Conservation (phyloP, 805 yeast genomes). For the Ogataea trehalophila region DNA sequence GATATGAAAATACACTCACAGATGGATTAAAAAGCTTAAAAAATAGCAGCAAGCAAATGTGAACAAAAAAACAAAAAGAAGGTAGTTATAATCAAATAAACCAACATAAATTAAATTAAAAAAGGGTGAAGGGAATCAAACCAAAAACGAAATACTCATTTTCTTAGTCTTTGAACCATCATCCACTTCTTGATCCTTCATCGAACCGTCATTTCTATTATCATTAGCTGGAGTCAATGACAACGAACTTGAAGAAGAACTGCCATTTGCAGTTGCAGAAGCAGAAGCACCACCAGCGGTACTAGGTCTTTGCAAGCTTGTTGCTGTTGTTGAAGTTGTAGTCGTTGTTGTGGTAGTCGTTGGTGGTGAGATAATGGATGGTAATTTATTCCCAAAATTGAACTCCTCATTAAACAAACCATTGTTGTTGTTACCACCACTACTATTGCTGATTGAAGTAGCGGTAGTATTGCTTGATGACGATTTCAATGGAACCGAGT, state of each 20-base stretch:
- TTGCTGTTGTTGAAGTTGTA: not conserved
- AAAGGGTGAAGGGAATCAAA: constrained; percentile 2
- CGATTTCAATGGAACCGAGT: not conserved
- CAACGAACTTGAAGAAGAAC: not conserved
- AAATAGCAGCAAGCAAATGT: not conserved
- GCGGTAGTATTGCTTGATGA: not conserved
- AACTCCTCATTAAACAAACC: constrained; percentile 28
- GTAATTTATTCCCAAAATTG: constrained; percentile 11
- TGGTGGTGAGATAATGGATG: not conserved
- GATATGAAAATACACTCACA: too few species aligned
- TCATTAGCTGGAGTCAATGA: not conserved
- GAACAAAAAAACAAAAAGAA: not conserved
- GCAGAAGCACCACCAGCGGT: not conserved
- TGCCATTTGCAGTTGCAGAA: not conserved
- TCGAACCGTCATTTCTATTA: not conserved
- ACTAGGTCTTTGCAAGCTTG: not conserved
- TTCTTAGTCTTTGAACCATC: constrained; percentile 15
- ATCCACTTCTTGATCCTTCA: constrained; percentile 1
- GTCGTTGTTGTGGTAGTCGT: too few species aligned
- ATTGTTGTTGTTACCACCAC: constrained; percentile 4
- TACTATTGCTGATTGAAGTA: not conserved
- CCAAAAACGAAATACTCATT: constrained; percentile 24
- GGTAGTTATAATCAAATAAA: not conserved
- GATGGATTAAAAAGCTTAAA: too few species aligned
- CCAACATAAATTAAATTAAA: not conserved